Conservation (phyloP, 148 eudicot species). For the Heliamphora exappendiculata region DNA sequence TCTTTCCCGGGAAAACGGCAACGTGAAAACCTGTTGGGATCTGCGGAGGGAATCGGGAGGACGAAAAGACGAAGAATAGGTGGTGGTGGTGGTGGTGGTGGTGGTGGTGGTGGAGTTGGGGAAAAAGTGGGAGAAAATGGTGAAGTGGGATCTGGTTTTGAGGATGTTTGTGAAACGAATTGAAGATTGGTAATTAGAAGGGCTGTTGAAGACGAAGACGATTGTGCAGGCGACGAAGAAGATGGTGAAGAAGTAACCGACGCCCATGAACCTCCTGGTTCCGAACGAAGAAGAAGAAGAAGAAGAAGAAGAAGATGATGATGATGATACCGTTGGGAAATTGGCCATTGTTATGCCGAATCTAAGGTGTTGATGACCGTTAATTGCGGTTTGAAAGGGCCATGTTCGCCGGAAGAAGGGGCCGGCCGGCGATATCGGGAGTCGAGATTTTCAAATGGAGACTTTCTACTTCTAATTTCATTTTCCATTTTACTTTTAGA, state of each 20-base stretch:
- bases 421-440: too few relatives aligned
- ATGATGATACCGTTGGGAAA: too few relatives aligned
- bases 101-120: conserved; percentile 20
- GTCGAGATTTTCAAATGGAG: too few relatives aligned
- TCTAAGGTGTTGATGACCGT: too few relatives aligned
- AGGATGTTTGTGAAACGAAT: conserved; percentile 12
- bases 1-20: neutral
- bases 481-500: too few relatives aligned
- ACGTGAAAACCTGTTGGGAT: neutral
- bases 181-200: conserved; percentile 6
- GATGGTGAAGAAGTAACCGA: conserved; percentile 31
- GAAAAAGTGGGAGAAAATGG: conserved; percentile 32
- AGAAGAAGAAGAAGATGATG: too few relatives aligned
- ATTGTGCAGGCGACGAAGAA: conserved; percentile 29
- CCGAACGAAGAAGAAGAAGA: neutral
- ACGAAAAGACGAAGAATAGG: neutral
- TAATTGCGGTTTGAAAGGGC: too few relatives aligned
- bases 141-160: conserved; percentile 10
- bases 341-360: too few relatives aligned
- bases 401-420: too few relatives aligned
- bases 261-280: conserved; percentile 5
- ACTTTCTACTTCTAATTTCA: too few relatives aligned
- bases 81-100: conserved; percentile 7
- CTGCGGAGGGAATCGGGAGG: neutral
- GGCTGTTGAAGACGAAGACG: conserved; percentile 30